Conservation (phyloP, 768 basidiomycete species). For the Chlorophyllum brunneum region DNA sequence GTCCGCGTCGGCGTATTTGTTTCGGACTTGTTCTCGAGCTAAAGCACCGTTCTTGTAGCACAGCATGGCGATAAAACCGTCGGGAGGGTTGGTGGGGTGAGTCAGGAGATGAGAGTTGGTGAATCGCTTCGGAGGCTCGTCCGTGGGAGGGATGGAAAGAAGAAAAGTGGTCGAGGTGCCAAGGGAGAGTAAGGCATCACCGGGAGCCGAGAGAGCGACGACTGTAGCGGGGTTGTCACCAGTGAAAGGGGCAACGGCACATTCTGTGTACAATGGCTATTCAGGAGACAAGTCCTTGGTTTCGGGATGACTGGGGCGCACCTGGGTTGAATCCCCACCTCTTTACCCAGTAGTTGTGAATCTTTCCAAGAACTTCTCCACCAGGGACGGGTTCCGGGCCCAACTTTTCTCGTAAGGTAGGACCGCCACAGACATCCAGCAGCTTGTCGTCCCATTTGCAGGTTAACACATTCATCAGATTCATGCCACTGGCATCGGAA, state of each 20-base stretch:
- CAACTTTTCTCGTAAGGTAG: conserved; percentile 62
- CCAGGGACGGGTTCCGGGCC: conserved; percentile 76
- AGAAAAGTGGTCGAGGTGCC: conserved; percentile 89
- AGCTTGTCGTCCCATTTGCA: conserved; percentile 72
- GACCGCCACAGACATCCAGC: conserved; percentile 64
- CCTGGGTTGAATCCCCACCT: conserved; percentile 73
- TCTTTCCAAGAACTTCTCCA: conserved; percentile 60
- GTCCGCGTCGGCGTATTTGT: conserved; percentile 52
- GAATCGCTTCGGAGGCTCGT: conserved; percentile 61
- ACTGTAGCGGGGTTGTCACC: conserved; percentile 90
- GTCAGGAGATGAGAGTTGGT: conserved; percentile 74
- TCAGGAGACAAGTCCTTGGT: not conserved
- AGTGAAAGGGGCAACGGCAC: conserved; percentile 78
- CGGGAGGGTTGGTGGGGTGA: conserved; percentile 53
- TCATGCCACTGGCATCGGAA: conserved; percentile 91
- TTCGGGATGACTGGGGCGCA: conserved; percentile 21
- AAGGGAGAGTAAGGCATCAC: conserved; percentile 81
- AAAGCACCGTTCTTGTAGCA: conserved; percentile 90
- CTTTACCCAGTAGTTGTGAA: conserved; percentile 67
- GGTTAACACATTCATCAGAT: conserved; percentile 73
- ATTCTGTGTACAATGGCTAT: conserved; percentile 39
- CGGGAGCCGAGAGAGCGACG: conserved; percentile 66
- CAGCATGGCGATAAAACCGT: conserved; percentile 82
- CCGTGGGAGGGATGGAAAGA: conserved; percentile 66
- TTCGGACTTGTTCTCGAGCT: conserved; percentile 72